Percentiles rank a stretch among this genome's conserved stretches.
phyloP scores from a whole-genome alignment of 371 early-diverging fungal genomes.

The Amoeboradix gromovi region DNA sequence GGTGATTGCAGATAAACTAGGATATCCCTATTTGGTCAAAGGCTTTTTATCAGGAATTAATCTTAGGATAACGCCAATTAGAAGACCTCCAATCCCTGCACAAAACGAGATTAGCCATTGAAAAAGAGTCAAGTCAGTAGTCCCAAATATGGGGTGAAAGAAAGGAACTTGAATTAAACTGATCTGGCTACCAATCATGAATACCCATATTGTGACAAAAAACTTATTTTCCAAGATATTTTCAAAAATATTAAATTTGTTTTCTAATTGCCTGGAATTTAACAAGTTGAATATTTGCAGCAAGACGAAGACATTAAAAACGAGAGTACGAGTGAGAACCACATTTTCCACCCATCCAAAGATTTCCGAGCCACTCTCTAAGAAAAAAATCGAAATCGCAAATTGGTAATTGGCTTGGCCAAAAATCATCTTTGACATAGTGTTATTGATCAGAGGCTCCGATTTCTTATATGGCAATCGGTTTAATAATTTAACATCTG shows the following conservation, averaged over 20 bases:
- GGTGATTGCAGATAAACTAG: no score
- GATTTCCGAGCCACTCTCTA: slow-evolving; percentile 5
- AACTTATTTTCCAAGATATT: slow-evolving; percentile 38
- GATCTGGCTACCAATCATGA: slow-evolving; percentile 37
- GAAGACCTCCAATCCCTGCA: neutral
- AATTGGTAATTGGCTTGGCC: slow-evolving; percentile 58
- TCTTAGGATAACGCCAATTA: no score
- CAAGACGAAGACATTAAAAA: slow-evolving; percentile 7
- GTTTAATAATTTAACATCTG: slow-evolving; percentile 37
- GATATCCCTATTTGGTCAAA: no score
- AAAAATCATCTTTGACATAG: slow-evolving; percentile 73
- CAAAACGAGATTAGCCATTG: neutral
- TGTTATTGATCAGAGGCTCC: slow-evolving; percentile 47
- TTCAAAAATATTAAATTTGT: slow-evolving; percentile 49
- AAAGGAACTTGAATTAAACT: slow-evolving; percentile 31
- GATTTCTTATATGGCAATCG: slow-evolving; percentile 42
- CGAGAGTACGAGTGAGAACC: neutral
- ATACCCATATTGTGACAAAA: slow-evolving; percentile 38
- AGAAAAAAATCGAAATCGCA: neutral
- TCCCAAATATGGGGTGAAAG: neutral
- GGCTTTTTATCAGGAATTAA: no score
- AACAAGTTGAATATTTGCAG: slow-evolving; percentile 4
- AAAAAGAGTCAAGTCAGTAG: neutral
- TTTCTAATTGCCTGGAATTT: slow-evolving; percentile 10
- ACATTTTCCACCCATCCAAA: slow-evolving; percentile 4